Evolutionary conservation across 768 basidiomycete species (phyloP).

Genomic region (Collybiopsis luxurians): DNA sequence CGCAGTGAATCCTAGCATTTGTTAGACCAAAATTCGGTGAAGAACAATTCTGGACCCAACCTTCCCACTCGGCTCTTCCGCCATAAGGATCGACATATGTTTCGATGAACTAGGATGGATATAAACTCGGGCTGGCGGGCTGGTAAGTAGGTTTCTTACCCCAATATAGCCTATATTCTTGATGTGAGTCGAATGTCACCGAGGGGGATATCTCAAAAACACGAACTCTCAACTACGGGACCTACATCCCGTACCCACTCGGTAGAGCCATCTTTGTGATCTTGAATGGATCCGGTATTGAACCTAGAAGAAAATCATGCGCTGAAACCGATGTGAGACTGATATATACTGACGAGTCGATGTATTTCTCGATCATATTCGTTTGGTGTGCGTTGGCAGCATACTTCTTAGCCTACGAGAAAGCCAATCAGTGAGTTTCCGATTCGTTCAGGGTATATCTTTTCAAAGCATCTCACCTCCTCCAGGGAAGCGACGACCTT

Average conservation of each 20-base stretch:
- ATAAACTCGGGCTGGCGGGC: neutral
- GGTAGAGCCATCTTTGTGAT: conserved; percentile 73
- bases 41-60: conserved; percentile 27
- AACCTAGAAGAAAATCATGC: conserved; percentile 47
- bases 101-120: conserved; percentile 56
- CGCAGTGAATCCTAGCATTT: conserved; percentile 72
- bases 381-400: conserved; percentile 70
- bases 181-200: neutral
- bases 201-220: no score
- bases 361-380: conserved; percentile 75
- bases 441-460: no score
- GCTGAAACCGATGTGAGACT: neutral
- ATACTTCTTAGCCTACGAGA: conserved; percentile 76
- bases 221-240: conserved; percentile 70
- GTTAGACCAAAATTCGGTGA: conserved; percentile 1
- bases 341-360: conserved; percentile 56
- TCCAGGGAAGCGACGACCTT: conserved; percentile 54
- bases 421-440: no score
- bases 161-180: conserved; percentile 58
- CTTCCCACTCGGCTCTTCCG: conserved; percentile 93
- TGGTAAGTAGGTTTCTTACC: conserved; percentile 25
- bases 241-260: conserved; percentile 88
- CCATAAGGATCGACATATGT: conserved; percentile 90
- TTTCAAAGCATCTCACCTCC: conserved; percentile 40
- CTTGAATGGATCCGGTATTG: conserved; percentile 72